Evolutionary conservation across 1,139 yeast species (phyloP).

Genomic region (Zhuliangozyma parablackwelliae): DNA sequence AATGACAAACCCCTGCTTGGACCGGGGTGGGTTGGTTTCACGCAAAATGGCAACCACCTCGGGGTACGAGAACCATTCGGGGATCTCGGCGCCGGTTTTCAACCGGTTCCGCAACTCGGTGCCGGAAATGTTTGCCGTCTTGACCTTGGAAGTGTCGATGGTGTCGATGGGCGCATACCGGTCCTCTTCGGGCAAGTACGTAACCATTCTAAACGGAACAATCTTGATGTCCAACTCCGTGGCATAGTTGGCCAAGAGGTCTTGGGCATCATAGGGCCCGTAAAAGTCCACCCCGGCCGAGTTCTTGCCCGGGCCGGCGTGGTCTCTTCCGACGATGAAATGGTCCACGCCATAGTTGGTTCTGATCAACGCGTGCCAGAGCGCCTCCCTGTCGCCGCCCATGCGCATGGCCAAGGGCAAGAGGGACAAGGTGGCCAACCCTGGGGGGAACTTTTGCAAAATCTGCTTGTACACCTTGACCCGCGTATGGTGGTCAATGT

Average conservation of each 20-base stretch:
- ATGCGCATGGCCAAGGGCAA: conserved; percentile 97
- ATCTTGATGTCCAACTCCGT: conserved; percentile 82
- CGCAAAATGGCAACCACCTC: conserved; percentile 90
- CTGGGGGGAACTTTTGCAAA: conserved; percentile 87
- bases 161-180: conserved; percentile 95
- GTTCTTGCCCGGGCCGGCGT: conserved; percentile 95
- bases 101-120: conserved; percentile 88
- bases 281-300: conserved; percentile 91
- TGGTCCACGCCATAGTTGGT: conserved; percentile 96
- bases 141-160: conserved; percentile 66
- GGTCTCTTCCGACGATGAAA: conserved; percentile 96
- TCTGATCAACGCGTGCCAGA: conserved; percentile 97
- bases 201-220: conserved; percentile 96
- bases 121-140: conserved; percentile 90
- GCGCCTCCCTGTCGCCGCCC: conserved; percentile 99
- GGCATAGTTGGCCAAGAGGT: conserved; percentile 68
- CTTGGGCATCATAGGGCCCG: conserved; percentile 97
- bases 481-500: conserved; percentile 95
- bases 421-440: conserved; percentile 84
- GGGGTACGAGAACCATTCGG: conserved; percentile 96
- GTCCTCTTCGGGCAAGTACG: conserved; percentile 92
- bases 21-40: conserved; percentile 91
- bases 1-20: conserved; percentile 79
- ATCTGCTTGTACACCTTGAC: conserved; percentile 92
- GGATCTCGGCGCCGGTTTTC: conserved; percentile 82